Evolutionary conservation across 768 basidiomycete genomes (phyloP), one percentile per base, ranked within the genome.

Genomic region (Tricholoma bakamatsutake): DNA sequence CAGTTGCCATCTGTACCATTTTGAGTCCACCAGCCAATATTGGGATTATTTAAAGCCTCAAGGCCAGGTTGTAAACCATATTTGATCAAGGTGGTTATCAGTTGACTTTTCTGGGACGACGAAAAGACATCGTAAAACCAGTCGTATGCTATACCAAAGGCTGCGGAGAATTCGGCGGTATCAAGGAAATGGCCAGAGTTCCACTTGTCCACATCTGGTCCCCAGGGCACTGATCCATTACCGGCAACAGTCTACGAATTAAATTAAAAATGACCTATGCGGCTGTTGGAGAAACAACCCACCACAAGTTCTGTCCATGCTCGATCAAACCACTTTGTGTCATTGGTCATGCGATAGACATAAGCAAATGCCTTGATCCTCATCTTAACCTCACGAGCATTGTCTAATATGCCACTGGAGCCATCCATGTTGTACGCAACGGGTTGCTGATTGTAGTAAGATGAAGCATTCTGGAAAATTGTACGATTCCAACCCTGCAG

Each of bases 131-230:
- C 88, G 69, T 97, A 87, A 31, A 98, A 66, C 97, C 97, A 99
- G 66, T 99, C 97, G 64, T 98, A 99, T 1, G 87, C 96, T 59
- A 94, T 88, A 30, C 80, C 97, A 64, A 87, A 98, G 4, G 92
- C 94, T 24, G 88, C 84, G 15, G 84, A 84, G 60, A 97, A 78
- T 70, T 98, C 96, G n/a, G 87, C 95, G 17, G 82, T 75, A 68
- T 96, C 96, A 46, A 98, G 85, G 82, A 98, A 98, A 72, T 99
- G 97, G 1, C 47, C 59, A 5, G 85, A 77, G 72, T 98, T 97
- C 97, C 96, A 99, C 64, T 75, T 83, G 54, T 82, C 79, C 52
- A 74, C 74, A 53, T 71, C 70, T 3, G 82, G 76, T 17, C 93
- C 93, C 68, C 91, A 98, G 5, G 70, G 62, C 42, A 63, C 71